phyloP scores from a whole-genome alignment of 352 stramenopile species.

The Globisporangium cederbergense region DNA sequence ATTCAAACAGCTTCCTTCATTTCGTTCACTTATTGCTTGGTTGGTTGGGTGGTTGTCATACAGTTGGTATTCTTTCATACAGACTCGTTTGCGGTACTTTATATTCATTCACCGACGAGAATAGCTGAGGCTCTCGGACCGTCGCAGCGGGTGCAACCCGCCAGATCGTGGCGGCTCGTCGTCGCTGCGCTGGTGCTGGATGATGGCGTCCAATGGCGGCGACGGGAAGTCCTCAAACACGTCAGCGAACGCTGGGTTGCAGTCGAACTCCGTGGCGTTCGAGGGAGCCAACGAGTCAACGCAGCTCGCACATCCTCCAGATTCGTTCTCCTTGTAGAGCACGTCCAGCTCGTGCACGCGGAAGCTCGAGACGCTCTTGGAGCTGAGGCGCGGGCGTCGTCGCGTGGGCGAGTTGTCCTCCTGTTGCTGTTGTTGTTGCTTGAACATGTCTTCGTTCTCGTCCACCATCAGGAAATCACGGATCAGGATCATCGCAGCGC shows the following conservation, averaged over 20 bases:
- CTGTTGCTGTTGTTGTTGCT: conserved; percentile 4
- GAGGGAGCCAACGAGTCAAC: conserved; percentile 1
- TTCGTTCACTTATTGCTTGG: background rate
- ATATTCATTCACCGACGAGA: conserved; percentile 13
- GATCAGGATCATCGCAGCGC: conserved; percentile 44
- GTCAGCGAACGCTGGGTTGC: conserved; percentile 41
- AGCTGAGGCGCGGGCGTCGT: conserved; percentile 25
- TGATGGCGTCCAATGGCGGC: conserved; percentile 50
- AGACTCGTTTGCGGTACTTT: background rate
- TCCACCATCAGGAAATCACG: conserved; percentile 70
- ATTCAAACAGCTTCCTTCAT: background rate
- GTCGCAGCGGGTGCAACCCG: conserved; percentile 20
- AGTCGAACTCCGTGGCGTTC: conserved; percentile 22
- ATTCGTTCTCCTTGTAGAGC: conserved; percentile 31
- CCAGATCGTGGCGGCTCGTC: conserved; percentile 12
- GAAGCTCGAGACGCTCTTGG: conserved; percentile 42
- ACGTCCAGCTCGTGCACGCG: conserved; percentile 61
- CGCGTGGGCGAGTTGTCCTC: conserved; percentile 5
- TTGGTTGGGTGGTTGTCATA: background rate
- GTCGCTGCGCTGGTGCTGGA: conserved; percentile 43
- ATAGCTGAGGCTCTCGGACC: conserved; percentile 36
- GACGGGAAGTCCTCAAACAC: conserved; percentile 54
- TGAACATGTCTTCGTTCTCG: conserved; percentile 25
- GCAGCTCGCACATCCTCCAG: background rate
- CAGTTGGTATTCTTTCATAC: background rate